Conservation (phyloP, 2,329 filamentous ascomycete genomes). For the Xylaria sp. region DNA sequence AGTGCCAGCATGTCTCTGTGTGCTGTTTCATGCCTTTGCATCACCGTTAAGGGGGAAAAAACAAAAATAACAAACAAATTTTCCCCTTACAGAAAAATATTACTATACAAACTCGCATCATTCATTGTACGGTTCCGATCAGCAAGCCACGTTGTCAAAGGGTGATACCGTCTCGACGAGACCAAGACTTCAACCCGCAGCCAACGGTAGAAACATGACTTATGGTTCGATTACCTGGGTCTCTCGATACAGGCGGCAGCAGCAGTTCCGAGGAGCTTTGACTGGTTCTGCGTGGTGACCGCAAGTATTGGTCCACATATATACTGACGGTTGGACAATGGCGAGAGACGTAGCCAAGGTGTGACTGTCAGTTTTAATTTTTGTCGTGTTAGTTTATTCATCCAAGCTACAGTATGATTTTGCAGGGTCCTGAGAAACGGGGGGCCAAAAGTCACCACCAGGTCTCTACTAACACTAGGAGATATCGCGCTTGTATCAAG, state of each 20-base stretch:
- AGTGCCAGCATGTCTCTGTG: constrained; percentile 37
- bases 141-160: constrained; percentile 48
- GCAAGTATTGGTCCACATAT: constrained; percentile 41
- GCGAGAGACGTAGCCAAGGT: constrained; percentile 32
- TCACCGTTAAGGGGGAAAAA: constrained; percentile 19
- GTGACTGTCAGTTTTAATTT: constrained; percentile 27
- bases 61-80: constrained; percentile 20
- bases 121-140: constrained; percentile 40
- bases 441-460: constrained; percentile 35
- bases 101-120: constrained; percentile 20
- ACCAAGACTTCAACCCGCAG: constrained; percentile 43
- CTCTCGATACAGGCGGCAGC: constrained; percentile 40
- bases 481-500: constrained; percentile 37
- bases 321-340: constrained; percentile 37
- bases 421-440: constrained; percentile 19
- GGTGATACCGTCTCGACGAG: constrained; percentile 40
- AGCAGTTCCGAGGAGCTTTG: constrained; percentile 30
- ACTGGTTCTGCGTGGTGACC: constrained; percentile 39
- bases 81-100: constrained; percentile 25
- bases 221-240: constrained; percentile 41
- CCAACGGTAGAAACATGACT: constrained; percentile 46
- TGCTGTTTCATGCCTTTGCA: constrained; percentile 42
- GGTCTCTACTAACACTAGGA: constrained; percentile 40
- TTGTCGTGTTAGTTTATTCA: constrained; percentile 10
- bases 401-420: constrained; percentile 3